Conservation (phyloP, 371 early-diverging fungal genomes). For the Fennellomyces sp. region DNA sequence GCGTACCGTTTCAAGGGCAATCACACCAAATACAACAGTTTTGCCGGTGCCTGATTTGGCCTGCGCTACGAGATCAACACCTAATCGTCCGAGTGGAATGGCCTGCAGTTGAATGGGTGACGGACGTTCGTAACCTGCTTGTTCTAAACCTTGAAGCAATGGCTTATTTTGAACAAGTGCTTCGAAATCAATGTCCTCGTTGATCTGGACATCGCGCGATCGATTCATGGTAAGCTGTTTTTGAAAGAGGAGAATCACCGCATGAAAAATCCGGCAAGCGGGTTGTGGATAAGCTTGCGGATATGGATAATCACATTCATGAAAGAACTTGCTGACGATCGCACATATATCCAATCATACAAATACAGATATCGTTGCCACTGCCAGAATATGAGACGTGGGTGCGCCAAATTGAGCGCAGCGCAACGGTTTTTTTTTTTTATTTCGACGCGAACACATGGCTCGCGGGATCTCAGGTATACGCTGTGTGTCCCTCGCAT, state of each 20-base stretch:
- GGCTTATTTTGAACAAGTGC: slow-evolving; percentile 50
- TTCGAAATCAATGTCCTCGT: slow-evolving; percentile 62
- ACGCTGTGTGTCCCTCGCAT: too few relatives aligned
- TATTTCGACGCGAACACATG: too few relatives aligned
- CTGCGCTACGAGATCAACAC: slow-evolving; percentile 88
- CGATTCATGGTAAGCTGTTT: slow-evolving; percentile 14
- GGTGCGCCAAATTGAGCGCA: too few relatives aligned
- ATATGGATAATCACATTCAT: too few relatives aligned
- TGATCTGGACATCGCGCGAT: slow-evolving; percentile 62
- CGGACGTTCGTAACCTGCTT: slow-evolving; percentile 66
- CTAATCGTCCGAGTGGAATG: slow-evolving; percentile 79
- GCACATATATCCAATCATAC: too few relatives aligned
- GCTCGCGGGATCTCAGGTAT: too few relatives aligned
- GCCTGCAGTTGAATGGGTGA: slow-evolving; percentile 91
- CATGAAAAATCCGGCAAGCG: too few relatives aligned
- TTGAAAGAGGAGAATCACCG: background rate
- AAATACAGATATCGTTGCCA: too few relatives aligned
- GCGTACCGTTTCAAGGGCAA: slow-evolving; percentile 79
- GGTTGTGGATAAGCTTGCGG: too few relatives aligned
- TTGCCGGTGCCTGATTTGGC: slow-evolving; percentile 98
- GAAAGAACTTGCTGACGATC: too few relatives aligned
- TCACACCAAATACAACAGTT: slow-evolving; percentile 94
- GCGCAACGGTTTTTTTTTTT: too few relatives aligned
- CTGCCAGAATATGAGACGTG: too few relatives aligned
- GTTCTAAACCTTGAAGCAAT: slow-evolving; percentile 54